Evolutionary conservation across 805 yeast species (phyloP).

Genomic region (Candida golubevii): DNA sequence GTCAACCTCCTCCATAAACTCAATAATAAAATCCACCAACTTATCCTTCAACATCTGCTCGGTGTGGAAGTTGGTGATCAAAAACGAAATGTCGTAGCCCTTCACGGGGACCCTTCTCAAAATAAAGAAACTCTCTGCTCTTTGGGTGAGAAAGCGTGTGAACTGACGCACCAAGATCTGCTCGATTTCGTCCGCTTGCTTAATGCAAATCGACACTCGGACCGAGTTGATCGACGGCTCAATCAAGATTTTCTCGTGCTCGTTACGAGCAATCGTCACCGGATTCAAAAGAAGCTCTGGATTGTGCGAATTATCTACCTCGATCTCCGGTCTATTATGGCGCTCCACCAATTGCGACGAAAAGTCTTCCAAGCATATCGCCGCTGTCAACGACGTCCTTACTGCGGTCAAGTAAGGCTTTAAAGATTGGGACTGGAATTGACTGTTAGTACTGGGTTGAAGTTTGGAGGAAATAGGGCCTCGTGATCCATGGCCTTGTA

Average conservation of each 20-base stretch:
- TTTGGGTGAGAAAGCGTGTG: slow-evolving; percentile 85
- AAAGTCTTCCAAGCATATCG: slow-evolving; percentile 87
- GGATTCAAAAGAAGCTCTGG: slow-evolving; percentile 85
- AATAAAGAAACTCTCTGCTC: slow-evolving; percentile 93
- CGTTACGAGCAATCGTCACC: slow-evolving; percentile 87
- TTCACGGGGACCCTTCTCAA: slow-evolving; percentile 86
- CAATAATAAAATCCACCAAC: slow-evolving; percentile 92
- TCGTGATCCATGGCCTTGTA: no score
- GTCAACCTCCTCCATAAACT: slow-evolving; percentile 98
- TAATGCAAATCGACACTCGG: slow-evolving; percentile 85
- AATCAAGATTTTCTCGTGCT: slow-evolving; percentile 85
- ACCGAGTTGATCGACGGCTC: slow-evolving; percentile 93
- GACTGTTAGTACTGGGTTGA: not conserved
- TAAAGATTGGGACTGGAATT: slow-evolving; percentile 84
- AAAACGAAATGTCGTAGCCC: slow-evolving; percentile 90
- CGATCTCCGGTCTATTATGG: slow-evolving; percentile 96
- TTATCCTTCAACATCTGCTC: slow-evolving; percentile 94
- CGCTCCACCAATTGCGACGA: slow-evolving; percentile 95
- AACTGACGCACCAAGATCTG: slow-evolving; percentile 91
- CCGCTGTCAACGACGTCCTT: slow-evolving; percentile 88
- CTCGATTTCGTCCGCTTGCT: slow-evolving; percentile 97
- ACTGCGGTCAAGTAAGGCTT: slow-evolving; percentile 94
- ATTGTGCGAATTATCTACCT: slow-evolving; percentile 65
- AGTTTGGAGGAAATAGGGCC: no score
- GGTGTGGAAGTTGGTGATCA: slow-evolving; percentile 91